Conservation (phyloP, 805 yeast species). For the Barnettozyma californica region DNA sequence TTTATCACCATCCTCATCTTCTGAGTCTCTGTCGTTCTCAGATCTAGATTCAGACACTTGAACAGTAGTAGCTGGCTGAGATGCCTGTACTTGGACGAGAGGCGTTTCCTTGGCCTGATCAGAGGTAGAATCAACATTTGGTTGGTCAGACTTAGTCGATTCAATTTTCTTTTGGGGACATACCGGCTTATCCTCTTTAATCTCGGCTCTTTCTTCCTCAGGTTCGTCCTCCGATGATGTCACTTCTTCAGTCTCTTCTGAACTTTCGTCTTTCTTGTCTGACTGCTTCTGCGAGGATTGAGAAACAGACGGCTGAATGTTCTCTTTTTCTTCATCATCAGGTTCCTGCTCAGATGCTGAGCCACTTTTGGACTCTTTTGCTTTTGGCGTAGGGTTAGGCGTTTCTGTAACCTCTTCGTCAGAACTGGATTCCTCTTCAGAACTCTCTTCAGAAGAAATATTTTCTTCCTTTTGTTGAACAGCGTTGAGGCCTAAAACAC, state of each 20-base stretch:
- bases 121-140: not conserved
- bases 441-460: not conserved
- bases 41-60: not conserved
- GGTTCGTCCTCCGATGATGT: not conserved
- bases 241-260: not conserved
- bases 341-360: not conserved
- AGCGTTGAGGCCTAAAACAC: not conserved
- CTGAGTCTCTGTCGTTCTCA: not conserved
- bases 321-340: not conserved
- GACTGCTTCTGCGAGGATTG: not conserved
- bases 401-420: not conserved
- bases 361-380: not conserved
- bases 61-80: slow-evolving; percentile 1
- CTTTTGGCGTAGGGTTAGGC: not conserved
- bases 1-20: not conserved
- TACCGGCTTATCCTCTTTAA: not conserved
- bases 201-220: not conserved
- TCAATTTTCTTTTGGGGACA: not conserved
- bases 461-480: not conserved
- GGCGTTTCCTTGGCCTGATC: not conserved
- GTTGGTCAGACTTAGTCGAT: not conserved
- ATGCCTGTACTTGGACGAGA: slow-evolving; percentile 4
- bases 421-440: not conserved
- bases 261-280: not conserved
- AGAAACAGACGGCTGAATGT: not conserved